Evolutionary conservation across 2,329 filamentous ascomycete species (phyloP).

Genomic region (Trichoderma sp.): DNA sequence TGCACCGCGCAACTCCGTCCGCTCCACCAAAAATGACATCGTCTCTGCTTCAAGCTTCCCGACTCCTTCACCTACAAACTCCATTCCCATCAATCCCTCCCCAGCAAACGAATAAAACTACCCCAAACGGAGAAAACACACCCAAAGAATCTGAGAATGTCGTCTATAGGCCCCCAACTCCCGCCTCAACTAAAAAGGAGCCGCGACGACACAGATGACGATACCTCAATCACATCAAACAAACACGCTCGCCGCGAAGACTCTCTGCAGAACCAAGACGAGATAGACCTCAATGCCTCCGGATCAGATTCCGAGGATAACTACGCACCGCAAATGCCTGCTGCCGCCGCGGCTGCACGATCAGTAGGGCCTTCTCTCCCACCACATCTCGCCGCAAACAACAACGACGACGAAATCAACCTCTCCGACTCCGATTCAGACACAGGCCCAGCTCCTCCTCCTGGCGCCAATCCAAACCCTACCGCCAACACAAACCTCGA

Average conservation of each 20-base stretch:
- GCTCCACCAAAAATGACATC: slow-evolving; percentile 4
- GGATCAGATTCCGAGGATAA: slow-evolving; percentile 39
- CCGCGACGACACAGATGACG: slow-evolving; percentile 42
- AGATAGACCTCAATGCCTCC: slow-evolving; percentile 44
- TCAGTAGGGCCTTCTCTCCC: slow-evolving; percentile 18
- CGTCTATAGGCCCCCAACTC: slow-evolving; percentile 68
- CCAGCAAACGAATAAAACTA: background rate
- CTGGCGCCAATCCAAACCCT: slow-evolving; percentile 24
- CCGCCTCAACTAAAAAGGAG: slow-evolving; percentile 65
- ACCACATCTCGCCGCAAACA: background rate
- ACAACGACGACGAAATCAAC: slow-evolving; percentile 44
- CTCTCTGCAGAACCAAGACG: slow-evolving; percentile 41
- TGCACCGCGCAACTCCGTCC: slow-evolving; percentile 3
- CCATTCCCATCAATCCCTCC: background rate
- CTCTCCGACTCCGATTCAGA: slow-evolving; percentile 36
- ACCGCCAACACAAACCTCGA: slow-evolving; percentile 32
- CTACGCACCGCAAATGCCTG: slow-evolving; percentile 36
- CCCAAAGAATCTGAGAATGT: slow-evolving; percentile 32
- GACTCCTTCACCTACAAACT: background rate
- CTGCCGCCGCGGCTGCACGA: slow-evolving; percentile 8
- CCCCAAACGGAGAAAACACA: background rate
- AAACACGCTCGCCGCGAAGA: slow-evolving; percentile 40
- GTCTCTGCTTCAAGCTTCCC: background rate
- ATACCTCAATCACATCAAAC: slow-evolving; percentile 33
- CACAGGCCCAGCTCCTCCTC: slow-evolving; percentile 38